Evolutionary conservation across 192 early-diverging fungal species (phyloP), one percentile per base, ranked within the genome.

Genomic region (Chytriomyces sp.): DNA sequence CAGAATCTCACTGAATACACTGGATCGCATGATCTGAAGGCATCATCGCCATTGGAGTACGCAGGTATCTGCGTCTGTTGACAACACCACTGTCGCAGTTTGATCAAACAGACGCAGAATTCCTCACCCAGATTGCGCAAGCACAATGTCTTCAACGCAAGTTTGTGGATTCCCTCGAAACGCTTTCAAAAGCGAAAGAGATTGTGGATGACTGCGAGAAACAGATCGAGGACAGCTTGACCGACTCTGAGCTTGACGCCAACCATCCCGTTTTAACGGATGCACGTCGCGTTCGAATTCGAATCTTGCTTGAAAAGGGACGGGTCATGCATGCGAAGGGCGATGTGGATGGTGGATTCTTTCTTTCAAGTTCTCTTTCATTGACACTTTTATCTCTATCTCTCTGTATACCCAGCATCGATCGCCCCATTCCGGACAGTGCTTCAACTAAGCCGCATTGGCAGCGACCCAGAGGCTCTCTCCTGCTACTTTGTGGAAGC

Each of bases 211-310:
- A 13, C 23, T 18, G 50, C 69, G 69, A 71, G 45, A n/a, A 13
- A 13, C 16, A 13, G 16, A 20, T 5, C 0, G 53, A 57, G 20
- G 53, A 13, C 20, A 20, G 20, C 13, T 13, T 20, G 16, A 20
- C 13, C 16, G 53, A 13, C 53, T 50, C 69, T 5, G 18, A n/a
- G 26, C 23, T 44, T 8, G 20, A 53, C 28, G 24, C 20, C 3
- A 6, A 45, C 13, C 16, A 50, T 3, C 44, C 23, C 20, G 24
- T 23, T n/a, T 16, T 71, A 18, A 4, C 47, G 3, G 4, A 3
- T 23, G 69, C 69, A 7, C 47, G 69, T 8, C 46, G 69, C 20
- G 69, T 71, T 47, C 28, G 69, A 50, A 50, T 71, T 20, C 69
- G 69, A 24, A 23, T 44, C 57, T 26, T 71, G 11, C 69, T 71